Evolutionary conservation across 176 grass and related monocot species (phyloP), one percentile per base, ranked within the genome.

Genomic region (Zoysia japonica): DNA sequence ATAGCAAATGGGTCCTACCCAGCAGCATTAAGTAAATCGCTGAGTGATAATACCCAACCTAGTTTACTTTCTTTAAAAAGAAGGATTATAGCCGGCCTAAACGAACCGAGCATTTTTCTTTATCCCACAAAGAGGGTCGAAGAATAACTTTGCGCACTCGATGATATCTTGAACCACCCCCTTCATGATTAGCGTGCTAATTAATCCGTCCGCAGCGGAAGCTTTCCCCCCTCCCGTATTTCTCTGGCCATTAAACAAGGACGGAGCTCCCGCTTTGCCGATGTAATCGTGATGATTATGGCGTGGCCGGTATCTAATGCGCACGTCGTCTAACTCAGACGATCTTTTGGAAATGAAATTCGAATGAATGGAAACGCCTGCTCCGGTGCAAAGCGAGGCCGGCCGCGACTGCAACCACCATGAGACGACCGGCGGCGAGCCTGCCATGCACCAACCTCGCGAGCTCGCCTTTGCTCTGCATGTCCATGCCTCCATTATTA

Each of bases 71-170:
- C 28, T 75, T 20, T 1, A 44, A 77, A 85, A 85, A 76, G 71
- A 57, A 81, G 50, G 67, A 66, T 77, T 73, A 67, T 78, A 73
- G 80, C 86, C 86, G 69, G 80, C 80, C 80, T 88, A 79, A 79
- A 63, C 62, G 75, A 78, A 56, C 75, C 62, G 79, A 69, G 60
- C 68, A 61, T 47, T 79, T 84, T 72, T 62, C 79, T 88, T 63
- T 45, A 78, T 28, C 28, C 41, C 7, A 15, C 20, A 82, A 67
- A 82, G 79, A 5, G 20, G 40, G 68, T 50, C 40, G 71, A 66
- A 45, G 87, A 89, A 74, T 80, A 74, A n/a, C 78, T 82, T 78
- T 71, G 51, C 10, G 83, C 78, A 72, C 74, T 82, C 73, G 28
- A 28, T 28, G 83, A 61, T 62, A 39, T 71, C 67, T 81, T 60